These are phyloP conservation scores for Venturia asperata DNA, from an alignment of 2,329 filamentous ascomycete species.

Conservation along the genomic window DNA sequence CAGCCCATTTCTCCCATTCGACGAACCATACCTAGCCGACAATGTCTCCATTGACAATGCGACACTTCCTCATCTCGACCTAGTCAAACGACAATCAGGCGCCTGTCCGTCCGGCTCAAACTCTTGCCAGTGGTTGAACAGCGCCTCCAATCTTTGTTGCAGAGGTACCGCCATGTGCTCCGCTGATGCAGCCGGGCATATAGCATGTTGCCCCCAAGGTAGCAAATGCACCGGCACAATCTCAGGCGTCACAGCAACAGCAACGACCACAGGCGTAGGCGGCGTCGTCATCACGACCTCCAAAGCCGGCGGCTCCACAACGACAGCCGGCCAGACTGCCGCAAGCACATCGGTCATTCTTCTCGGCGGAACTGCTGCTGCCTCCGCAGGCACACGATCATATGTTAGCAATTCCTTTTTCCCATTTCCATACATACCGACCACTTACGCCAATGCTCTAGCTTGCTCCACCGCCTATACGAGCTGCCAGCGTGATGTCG, in stretches of 20 bases:
- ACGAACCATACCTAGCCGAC: neutral
- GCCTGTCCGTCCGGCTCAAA: slow-evolving; percentile 45
- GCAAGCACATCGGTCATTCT: slow-evolving; percentile 23
- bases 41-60: slow-evolving; percentile 5
- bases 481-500: slow-evolving; percentile 40
- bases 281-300: slow-evolving; percentile 9
- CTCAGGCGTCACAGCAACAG: slow-evolving; percentile 25
- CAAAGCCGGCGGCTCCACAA: neutral
- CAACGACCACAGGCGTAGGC: slow-evolving; percentile 20
- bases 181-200: slow-evolving; percentile 48
- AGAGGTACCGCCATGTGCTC: slow-evolving; percentile 46
- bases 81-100: slow-evolving; percentile 32
- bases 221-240: slow-evolving; percentile 53
- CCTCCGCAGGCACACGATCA: slow-evolving; percentile 22
- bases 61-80: slow-evolving; percentile 21
- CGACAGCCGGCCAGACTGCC: slow-evolving; percentile 15
- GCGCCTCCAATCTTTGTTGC: slow-evolving; percentile 51
- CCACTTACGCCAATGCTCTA: slow-evolving; percentile 45
- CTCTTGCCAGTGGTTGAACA: slow-evolving; percentile 41
- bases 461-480: slow-evolving; percentile 50
- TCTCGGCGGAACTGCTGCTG: slow-evolving; percentile 22
- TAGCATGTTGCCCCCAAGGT: slow-evolving; percentile 55
- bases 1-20: slow-evolving; percentile 5
- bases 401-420: slow-evolving; percentile 46
- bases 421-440: slow-evolving; percentile 48